phyloP scores from a whole-genome alignment of 2,329 filamentous ascomycete species.

The Exophiala oligosperma region DNA sequence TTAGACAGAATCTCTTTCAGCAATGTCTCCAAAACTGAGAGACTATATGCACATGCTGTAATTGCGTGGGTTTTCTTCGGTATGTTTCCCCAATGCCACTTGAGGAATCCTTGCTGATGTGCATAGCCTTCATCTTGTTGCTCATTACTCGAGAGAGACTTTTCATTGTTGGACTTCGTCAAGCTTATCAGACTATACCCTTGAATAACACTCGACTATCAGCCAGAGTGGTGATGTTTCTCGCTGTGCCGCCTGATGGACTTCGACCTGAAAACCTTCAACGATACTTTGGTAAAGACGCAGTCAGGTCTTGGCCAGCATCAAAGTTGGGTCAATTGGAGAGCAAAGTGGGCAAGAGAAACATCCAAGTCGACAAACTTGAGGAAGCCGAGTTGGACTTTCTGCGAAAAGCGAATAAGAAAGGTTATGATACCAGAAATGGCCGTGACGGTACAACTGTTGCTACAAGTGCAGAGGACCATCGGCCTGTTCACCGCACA shows the following conservation, averaged over 20 bases:
- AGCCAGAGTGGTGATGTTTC: slow-evolving; percentile 83
- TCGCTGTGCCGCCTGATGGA: slow-evolving; percentile 76
- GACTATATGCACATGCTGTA: slow-evolving; percentile 76
- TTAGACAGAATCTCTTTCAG: slow-evolving; percentile 80
- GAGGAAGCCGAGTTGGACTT: slow-evolving; percentile 88
- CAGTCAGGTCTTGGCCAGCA: slow-evolving; percentile 79
- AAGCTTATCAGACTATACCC: slow-evolving; percentile 85
- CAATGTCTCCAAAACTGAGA: slow-evolving; percentile 65
- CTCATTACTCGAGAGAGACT: slow-evolving; percentile 84
- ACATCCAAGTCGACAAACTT: slow-evolving; percentile 73
- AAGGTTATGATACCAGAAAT: slow-evolving; percentile 3
- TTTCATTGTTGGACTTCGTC: slow-evolving; percentile 85
- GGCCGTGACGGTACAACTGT: background rate
- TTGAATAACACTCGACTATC: slow-evolving; percentile 81
- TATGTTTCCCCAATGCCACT: slow-evolving; percentile 31
- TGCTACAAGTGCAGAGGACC: background rate
- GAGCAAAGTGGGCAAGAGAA: slow-evolving; percentile 75
- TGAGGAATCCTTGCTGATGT: background rate
- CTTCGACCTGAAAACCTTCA: slow-evolving; percentile 72
- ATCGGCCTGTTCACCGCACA: slow-evolving; percentile 69
- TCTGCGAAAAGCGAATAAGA: slow-evolving; percentile 69
- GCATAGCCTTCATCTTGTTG: slow-evolving; percentile 70
- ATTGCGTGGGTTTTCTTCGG: slow-evolving; percentile 79
- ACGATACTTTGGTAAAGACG: slow-evolving; percentile 72
- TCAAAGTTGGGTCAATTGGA: slow-evolving; percentile 75